Conservation (phyloP, 2,329 filamentous ascomycete species). For the Talaromyces marneffei region DNA sequence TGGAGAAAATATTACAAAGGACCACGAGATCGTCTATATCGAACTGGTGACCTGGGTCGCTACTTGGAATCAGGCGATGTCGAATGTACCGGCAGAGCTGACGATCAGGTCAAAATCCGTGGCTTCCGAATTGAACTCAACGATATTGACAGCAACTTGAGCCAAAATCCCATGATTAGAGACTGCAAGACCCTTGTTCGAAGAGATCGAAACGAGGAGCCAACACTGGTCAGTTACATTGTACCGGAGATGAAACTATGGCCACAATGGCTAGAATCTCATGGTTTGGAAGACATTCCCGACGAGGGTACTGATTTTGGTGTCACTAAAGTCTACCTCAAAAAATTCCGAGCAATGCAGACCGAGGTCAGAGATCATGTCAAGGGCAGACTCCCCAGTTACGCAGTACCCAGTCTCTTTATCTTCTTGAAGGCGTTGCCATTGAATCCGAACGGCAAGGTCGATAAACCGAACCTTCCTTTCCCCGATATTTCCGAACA, state of each 20-base stretch:
- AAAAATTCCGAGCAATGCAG: constrained; percentile 56
- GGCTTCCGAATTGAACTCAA: constrained; percentile 92
- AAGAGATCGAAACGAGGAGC: constrained; percentile 78
- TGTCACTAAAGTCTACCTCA: constrained; percentile 34
- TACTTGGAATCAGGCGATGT: constrained; percentile 67
- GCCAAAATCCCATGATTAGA: constrained; percentile 65
- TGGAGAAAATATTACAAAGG: constrained; percentile 77
- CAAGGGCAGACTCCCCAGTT: constrained; percentile 64
- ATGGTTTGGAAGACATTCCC: constrained; percentile 48
- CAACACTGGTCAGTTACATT: constrained; percentile 80
- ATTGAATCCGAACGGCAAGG: constrained; percentile 80
- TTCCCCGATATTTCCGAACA: constrained; percentile 71
- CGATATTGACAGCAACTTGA: constrained; percentile 83
- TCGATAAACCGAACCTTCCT: constrained; percentile 71
- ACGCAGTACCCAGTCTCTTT: constrained; percentile 69
- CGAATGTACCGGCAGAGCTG: constrained; percentile 71
- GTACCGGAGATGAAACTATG: constrained; percentile 75
- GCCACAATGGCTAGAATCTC: constrained; percentile 59
- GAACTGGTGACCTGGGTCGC: constrained; percentile 78
- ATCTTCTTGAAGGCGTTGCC: constrained; percentile 68
- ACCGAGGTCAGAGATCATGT: constrained; percentile 61
- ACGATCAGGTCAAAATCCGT: constrained; percentile 91
- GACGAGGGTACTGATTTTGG: constrained; percentile 43
- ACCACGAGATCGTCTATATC: constrained; percentile 77
- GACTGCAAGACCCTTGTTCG: constrained; percentile 83